Conservation (phyloP, 352 stramenopile genomes). For the Globisporangium carolinianum region DNA sequence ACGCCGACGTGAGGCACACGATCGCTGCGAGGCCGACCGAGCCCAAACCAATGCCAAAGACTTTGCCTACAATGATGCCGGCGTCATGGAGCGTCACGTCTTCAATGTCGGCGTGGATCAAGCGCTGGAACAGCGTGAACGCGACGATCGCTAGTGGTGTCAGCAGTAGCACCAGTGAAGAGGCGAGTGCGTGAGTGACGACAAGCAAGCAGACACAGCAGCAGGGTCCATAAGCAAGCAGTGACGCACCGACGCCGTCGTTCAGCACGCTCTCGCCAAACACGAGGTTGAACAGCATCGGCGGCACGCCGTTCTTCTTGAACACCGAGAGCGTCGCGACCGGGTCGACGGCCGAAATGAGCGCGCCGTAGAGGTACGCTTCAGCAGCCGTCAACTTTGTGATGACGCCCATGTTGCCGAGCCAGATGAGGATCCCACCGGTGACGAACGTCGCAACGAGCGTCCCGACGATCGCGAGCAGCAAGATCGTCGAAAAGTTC, state of each 20-base stretch:
- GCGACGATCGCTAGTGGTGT: slow-evolving; percentile 58
- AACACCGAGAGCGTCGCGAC: slow-evolving; percentile 92
- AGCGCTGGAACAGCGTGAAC: slow-evolving; percentile 75
- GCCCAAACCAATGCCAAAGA: slow-evolving; percentile 78
- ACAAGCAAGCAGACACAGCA: background rate
- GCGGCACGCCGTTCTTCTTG: slow-evolving; percentile 83
- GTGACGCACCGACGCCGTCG: slow-evolving; percentile 83
- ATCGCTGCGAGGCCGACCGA: slow-evolving; percentile 66
- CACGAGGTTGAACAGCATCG: slow-evolving; percentile 92
- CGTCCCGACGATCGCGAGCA: slow-evolving; percentile 74
- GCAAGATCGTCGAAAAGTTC: slow-evolving; percentile 84
- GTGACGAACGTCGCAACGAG: slow-evolving; percentile 78
- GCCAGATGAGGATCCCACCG: slow-evolving; percentile 63
- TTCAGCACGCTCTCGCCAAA: slow-evolving; percentile 96
- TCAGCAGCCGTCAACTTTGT: slow-evolving; percentile 85
- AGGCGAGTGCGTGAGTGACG: background rate
- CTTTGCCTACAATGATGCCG: slow-evolving; percentile 71
- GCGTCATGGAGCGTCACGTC: slow-evolving; percentile 73
- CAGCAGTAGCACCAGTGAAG: no score
- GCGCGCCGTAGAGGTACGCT: slow-evolving; percentile 86
- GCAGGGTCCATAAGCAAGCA: slow-evolving; percentile 7
- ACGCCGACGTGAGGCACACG: slow-evolving; percentile 74
- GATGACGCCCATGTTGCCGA: slow-evolving; percentile 61
- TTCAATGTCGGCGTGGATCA: slow-evolving; percentile 63
- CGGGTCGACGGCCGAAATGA: slow-evolving; percentile 92